phyloP scores from a whole-genome alignment of 768 basidiomycete species.

The Xerocomellus dryophilus region DNA sequence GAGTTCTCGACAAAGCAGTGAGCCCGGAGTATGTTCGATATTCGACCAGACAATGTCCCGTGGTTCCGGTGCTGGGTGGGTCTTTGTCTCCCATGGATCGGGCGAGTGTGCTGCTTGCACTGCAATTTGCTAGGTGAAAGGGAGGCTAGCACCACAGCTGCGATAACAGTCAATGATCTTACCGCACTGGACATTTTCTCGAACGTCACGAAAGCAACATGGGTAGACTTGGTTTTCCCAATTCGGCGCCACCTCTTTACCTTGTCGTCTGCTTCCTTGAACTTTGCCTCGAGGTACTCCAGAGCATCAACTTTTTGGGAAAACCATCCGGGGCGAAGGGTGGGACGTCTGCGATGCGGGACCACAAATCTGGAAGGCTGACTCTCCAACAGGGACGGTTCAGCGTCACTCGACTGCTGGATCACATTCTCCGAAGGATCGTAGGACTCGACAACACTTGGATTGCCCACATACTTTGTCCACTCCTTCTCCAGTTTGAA shows the following conservation, averaged over 20 bases:
- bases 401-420: conserved; percentile 45
- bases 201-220: conserved; percentile 92
- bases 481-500: conserved; percentile 79
- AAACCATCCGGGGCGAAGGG: conserved; percentile 72
- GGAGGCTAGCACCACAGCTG: background rate
- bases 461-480: conserved; percentile 92
- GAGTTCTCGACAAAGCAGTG: conserved; percentile 62
- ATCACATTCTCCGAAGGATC: conserved; percentile 62
- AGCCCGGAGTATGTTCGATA: conserved; percentile 62
- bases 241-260: conserved; percentile 69
- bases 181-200: conserved; percentile 93
- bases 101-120: conserved; percentile 79
- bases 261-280: conserved; percentile 76
- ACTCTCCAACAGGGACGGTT: conserved; percentile 52
- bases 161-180: conserved; percentile 27
- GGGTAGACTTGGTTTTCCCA: conserved; percentile 78
- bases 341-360: conserved; percentile 75
- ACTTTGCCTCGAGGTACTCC: conserved; percentile 79
- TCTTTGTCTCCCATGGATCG: conserved; percentile 60
- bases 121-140: conserved; percentile 68
- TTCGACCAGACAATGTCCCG: conserved; percentile 95
- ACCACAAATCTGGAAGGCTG: conserved; percentile 60
- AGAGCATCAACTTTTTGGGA: conserved; percentile 80
- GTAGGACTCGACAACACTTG: conserved; percentile 79
- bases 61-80: conserved; percentile 85